phyloP scores from a whole-genome alignment of 1,284 basidiomycete genomes.

The Tilletia horrida region DNA sequence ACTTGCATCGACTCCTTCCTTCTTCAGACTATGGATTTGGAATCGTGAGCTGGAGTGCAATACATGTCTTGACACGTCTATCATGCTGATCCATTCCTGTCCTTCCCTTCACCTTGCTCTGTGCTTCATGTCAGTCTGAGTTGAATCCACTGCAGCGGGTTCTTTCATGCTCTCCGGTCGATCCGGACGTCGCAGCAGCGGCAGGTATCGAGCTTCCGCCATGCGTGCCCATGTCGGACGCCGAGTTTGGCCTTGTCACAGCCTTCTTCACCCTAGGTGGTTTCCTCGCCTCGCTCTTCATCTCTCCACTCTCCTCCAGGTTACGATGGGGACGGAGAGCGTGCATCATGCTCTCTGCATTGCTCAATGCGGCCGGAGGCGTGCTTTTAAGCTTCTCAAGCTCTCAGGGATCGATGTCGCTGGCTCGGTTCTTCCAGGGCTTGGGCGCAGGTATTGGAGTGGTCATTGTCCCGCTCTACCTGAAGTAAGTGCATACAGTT shows the following conservation, averaged over 20 bases:
- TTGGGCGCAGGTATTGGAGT: slow-evolving; percentile 76
- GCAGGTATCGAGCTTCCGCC: slow-evolving; percentile 17
- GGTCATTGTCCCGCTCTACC: slow-evolving; percentile 79
- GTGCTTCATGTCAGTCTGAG: slow-evolving; percentile 23
- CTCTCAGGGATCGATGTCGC: neutral
- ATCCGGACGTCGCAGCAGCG: slow-evolving; percentile 18
- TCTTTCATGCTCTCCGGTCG: slow-evolving; percentile 29
- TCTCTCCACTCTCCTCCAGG: slow-evolving; percentile 61
- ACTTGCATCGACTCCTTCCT: neutral
- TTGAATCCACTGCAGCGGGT: slow-evolving; percentile 45
- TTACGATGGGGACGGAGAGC: slow-evolving; percentile 63
- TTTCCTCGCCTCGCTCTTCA: slow-evolving; percentile 69
- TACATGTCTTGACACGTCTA: neutral
- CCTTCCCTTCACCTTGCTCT: neutral
- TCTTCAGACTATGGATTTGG: slow-evolving; percentile 36
- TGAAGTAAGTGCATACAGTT: slow-evolving; percentile 25
- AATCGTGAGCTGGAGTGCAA: slow-evolving; percentile 23
- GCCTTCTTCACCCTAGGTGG: slow-evolving; percentile 84
- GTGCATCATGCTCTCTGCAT: slow-evolving; percentile 18
- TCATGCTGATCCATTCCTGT: neutral
- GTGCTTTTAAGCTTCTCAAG: slow-evolving; percentile 4
- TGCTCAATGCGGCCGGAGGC: slow-evolving; percentile 22
- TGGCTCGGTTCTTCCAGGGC: slow-evolving; percentile 65
- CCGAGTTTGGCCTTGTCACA: slow-evolving; percentile 71
- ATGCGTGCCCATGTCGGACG: slow-evolving; percentile 34